Evolutionary conservation across 495 filamentous ascomycete genomes (phyloP), one percentile per base, ranked within the genome.

Genomic region (Staphylotrichum longicolle): DNA sequence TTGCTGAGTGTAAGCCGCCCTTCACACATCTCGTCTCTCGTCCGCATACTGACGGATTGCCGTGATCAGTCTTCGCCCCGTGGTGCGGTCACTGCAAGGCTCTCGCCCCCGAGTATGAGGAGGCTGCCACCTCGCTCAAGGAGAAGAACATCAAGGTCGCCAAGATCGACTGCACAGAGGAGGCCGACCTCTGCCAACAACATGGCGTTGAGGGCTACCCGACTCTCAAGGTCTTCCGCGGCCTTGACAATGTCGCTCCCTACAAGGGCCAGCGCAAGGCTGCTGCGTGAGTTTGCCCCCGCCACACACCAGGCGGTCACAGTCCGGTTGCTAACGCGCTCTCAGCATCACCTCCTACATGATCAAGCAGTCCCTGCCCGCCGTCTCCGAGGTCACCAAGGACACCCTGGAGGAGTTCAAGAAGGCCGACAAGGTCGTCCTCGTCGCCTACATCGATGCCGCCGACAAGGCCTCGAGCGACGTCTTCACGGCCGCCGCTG

Each of bases 221-320:
- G 33, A 99, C 94, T 57, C 82, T 99, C 66, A 99, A 98, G 86
- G 87, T 99, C 74, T 99, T 98, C 91, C 93, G 94, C 63, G 94
- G 94, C 57, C 78, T 78, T n/a, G 90, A 96, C 3, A 90, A 88
- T 66, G 80, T 86, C 70, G 82, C 85, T 56, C 87, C 94, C 53
- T 99, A 98, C 75, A 82, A 81, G 65, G 94, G 94, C 69, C 88
- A 90, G 75, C 85, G 94, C 73, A 95, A 99, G 82, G 86, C 92
- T 51, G 88, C 86, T 71, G 87, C 91, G 91, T 94, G 79, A 79
- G 91, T 63, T 41, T 45, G 3, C 7, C n/a, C 32, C 46, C 11
- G 4, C 9, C 27, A n/a, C 7, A 34, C 48, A 59, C 30, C 12
- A 41, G 32, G 34, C 3, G 11, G 20, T 11, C 10, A 10, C 1